Conservation (phyloP, 129 eudicot genomes). For the Scalesia atractyloides region DNA sequence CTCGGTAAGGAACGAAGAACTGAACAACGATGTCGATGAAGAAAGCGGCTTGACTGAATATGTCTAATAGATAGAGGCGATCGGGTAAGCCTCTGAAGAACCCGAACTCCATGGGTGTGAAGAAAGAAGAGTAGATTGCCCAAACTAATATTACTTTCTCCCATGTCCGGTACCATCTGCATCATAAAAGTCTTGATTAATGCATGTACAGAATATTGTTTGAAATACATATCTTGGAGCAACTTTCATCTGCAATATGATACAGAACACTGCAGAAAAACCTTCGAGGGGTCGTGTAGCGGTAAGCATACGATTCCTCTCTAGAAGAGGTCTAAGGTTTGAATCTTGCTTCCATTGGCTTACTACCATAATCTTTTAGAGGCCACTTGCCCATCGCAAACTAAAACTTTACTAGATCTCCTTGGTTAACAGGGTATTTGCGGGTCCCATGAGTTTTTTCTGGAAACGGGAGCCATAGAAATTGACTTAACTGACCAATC, state of each 20-base stretch:
- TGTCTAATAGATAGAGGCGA: slow-evolving; percentile 68
- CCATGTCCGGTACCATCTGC: slow-evolving; percentile 95
- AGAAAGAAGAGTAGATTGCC: slow-evolving; percentile 92
- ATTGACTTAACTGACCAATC: neutral
- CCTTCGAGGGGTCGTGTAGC: too few species aligned
- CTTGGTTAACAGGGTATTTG: too few species aligned
- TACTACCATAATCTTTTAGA: too few species aligned
- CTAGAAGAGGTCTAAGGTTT: too few species aligned
- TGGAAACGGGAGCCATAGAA: neutral
- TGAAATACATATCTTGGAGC: neutral
- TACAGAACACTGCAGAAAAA: neutral
- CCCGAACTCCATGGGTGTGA: slow-evolving; percentile 96
- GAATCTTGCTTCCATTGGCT: too few species aligned
- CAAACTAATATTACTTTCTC: slow-evolving; percentile 74
- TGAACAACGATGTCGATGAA: slow-evolving; percentile 70
- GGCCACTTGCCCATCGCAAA: too few species aligned
- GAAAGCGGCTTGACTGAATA: slow-evolving; percentile 72
- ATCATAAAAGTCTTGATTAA: slow-evolving; percentile 18
- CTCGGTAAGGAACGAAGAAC: slow-evolving; percentile 86
- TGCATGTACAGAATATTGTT: neutral
- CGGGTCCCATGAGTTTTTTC: too few species aligned
- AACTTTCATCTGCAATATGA: neutral
- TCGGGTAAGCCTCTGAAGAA: slow-evolving; percentile 87
- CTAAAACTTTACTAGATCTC: too few species aligned
- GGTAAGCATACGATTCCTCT: too few species aligned